A percentile compares a stretch with the other conserved stretches of the same genome.
Evolutionary conservation across 2,329 filamentous ascomycete genomes (phyloP).

Genomic region (Fusarium sp.): DNA sequence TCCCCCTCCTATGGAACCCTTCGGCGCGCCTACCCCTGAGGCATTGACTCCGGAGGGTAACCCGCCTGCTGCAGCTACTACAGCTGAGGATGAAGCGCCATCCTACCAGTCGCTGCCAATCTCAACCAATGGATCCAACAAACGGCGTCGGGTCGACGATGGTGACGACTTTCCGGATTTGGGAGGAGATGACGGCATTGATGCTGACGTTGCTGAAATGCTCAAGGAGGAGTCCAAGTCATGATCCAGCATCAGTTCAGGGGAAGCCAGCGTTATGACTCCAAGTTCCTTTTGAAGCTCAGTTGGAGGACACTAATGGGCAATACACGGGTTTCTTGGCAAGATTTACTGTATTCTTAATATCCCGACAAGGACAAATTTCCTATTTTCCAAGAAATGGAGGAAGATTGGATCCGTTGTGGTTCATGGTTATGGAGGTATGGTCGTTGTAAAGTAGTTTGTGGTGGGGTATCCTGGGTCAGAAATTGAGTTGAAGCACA

Average conservation of each 20-base stretch:
- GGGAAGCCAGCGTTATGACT: not conserved
- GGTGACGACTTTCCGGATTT: constrained; percentile 65
- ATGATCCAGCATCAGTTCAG: constrained; percentile 8
- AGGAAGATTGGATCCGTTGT: not conserved
- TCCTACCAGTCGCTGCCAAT: constrained; percentile 64
- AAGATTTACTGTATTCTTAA: not conserved
- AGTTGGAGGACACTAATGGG: not conserved
- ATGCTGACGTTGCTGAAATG: constrained; percentile 68
- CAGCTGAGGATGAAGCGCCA: constrained; percentile 54
- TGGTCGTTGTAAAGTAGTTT: not conserved
- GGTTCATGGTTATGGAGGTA: not conserved
- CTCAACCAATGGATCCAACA: constrained; percentile 66
- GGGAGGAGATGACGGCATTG: constrained; percentile 66
- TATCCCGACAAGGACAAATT: not conserved
- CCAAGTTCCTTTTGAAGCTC: not conserved
- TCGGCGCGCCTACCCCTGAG: constrained; percentile 34
- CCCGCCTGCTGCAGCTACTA: constrained; percentile 43
- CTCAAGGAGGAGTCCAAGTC: constrained; percentile 47
- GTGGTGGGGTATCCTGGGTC: not conserved
- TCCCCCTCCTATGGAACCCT: constrained; percentile 65
- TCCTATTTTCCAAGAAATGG: not conserved
- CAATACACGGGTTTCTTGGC: not conserved
- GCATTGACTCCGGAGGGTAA: constrained; percentile 32
- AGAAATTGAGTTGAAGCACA: not conserved
- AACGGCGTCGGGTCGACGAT: constrained; percentile 66